Percentiles rank a stretch among this genome's conserved stretches.
phyloP scores from a whole-genome alignment of 352 stramenopile species.

The Phytophthora pini region DNA sequence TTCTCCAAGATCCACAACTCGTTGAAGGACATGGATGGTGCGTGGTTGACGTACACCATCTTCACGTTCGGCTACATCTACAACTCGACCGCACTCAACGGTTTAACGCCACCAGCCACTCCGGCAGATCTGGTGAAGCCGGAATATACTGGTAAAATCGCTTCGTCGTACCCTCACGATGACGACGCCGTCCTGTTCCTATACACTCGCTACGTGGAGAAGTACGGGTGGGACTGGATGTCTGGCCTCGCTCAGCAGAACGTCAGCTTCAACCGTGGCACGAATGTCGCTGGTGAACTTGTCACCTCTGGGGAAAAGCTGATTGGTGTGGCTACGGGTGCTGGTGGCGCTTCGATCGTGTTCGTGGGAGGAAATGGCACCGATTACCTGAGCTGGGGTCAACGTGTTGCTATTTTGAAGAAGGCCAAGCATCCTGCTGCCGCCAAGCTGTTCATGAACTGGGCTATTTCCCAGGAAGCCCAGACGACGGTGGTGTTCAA shows the following conservation, averaged over 20 bases:
- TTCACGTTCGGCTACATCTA: slow-evolving; percentile 51
- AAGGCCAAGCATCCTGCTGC: slow-evolving; percentile 56
- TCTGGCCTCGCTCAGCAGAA: slow-evolving; percentile 34
- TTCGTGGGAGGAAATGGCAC: slow-evolving; percentile 34
- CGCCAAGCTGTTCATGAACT: slow-evolving; percentile 68
- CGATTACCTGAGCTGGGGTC: slow-evolving; percentile 50
- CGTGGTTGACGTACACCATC: slow-evolving; percentile 46
- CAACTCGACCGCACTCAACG: slow-evolving; percentile 33
- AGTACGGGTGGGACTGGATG: slow-evolving; percentile 65
- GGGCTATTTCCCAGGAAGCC: slow-evolving; percentile 42
- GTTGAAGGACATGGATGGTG: slow-evolving; percentile 40
- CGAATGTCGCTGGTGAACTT: slow-evolving; percentile 30
- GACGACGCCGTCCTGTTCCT: slow-evolving; percentile 64
- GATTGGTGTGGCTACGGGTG: slow-evolving; percentile 23
- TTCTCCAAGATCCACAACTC: slow-evolving; percentile 58
- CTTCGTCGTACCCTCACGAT: slow-evolving; percentile 57
- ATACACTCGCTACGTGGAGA: slow-evolving; percentile 52
- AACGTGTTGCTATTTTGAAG: slow-evolving; percentile 37
- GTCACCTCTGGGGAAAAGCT: slow-evolving; percentile 36
- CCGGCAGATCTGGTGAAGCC: slow-evolving; percentile 43
- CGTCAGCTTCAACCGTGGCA: slow-evolving; percentile 42
- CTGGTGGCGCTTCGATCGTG: slow-evolving; percentile 7
- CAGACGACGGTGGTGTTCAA: slow-evolving; percentile 28
- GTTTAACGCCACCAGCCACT: slow-evolving; percentile 15
- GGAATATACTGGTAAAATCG: slow-evolving; percentile 42